These are phyloP conservation scores for Scutellaria galericulata DNA, from an alignment of 257 asterid species.

Conservation along the genomic window DNA sequence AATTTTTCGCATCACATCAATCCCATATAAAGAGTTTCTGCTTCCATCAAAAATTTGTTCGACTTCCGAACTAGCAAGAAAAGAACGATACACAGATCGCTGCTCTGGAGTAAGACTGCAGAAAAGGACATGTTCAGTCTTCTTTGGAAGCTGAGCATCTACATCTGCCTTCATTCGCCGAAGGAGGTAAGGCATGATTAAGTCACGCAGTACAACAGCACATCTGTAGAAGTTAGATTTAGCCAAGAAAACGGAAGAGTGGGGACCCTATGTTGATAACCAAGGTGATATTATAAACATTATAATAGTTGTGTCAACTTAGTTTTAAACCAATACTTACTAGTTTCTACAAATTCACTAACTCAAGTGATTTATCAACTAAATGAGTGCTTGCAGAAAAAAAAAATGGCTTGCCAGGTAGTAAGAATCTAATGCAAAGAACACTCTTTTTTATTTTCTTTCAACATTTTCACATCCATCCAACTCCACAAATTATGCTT, in stretches of 20 bases:
- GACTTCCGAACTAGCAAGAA: constrained; percentile 98
- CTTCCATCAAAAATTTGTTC: constrained; percentile 89
- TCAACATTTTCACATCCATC: constrained; percentile 9
- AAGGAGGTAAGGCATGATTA: constrained; percentile 98
- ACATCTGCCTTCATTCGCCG: constrained; percentile 98
- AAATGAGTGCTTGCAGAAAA: constrained; percentile 3
- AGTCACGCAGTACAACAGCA: constrained; percentile 94
- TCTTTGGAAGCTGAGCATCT: constrained; percentile 86
- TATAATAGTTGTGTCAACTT: neutral
- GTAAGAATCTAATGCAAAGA: constrained; percentile 17
- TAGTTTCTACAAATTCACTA: constrained; percentile 1
- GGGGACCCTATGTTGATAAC: constrained; percentile 17
- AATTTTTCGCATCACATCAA: constrained; percentile 96
- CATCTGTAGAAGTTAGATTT: constrained; percentile 62
- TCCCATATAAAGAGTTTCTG: constrained; percentile 88
- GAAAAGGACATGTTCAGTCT: constrained; percentile 97
- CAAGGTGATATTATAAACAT: neutral
- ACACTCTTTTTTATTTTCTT: constrained; percentile 7
- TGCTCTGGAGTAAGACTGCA: constrained; percentile 92
- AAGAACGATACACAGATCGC: constrained; percentile 89
- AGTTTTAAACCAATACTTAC: constrained; percentile 14
- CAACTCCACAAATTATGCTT: constrained; percentile 15
- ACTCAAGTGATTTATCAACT: constrained; percentile 9
- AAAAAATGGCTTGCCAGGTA: constrained; percentile 21
- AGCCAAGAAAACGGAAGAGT: constrained; percentile 16